Evolutionary conservation across 2,329 filamentous ascomycete genomes (phyloP).

Genomic region (Trichoderma sp.): DNA sequence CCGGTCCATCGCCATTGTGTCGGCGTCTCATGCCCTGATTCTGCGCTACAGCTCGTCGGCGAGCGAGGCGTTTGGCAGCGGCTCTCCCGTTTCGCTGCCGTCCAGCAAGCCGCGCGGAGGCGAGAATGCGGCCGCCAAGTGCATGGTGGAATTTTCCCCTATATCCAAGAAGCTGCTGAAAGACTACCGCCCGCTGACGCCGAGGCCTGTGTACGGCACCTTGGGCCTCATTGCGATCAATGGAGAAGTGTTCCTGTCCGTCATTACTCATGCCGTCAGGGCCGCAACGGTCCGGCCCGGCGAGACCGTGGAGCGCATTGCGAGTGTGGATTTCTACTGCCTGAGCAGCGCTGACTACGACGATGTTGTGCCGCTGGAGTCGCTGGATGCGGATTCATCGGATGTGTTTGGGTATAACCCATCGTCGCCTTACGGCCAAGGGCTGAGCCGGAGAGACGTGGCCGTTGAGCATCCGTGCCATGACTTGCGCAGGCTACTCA

Average conservation of each 20-base stretch:
- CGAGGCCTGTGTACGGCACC: conserved; percentile 76
- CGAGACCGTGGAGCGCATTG: conserved; percentile 85
- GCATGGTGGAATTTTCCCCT: conserved; percentile 83
- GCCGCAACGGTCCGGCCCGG: conserved; percentile 81
- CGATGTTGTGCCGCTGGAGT: conserved; percentile 60
- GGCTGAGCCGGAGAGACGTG: conserved; percentile 63
- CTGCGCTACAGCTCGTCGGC: conserved; percentile 72
- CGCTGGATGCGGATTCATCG: conserved; percentile 47
- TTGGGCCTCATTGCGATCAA: conserved; percentile 81
- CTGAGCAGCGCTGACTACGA: conserved; percentile 85
- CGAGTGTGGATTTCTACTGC: conserved; percentile 87
- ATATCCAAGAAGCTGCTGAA: conserved; percentile 62
- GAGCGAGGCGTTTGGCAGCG: conserved; percentile 57
- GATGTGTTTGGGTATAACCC: conserved; percentile 51
- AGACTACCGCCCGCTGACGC: conserved; percentile 73
- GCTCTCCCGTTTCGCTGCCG: conserved; percentile 53
- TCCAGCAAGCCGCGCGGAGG: conserved; percentile 44
- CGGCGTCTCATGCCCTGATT: conserved; percentile 74
- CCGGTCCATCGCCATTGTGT: conserved; percentile 82
- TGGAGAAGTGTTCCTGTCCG: conserved; percentile 83
- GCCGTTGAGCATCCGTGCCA: conserved; percentile 82
- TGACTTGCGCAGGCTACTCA: conserved; percentile 85
- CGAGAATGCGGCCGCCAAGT: conserved; percentile 54
- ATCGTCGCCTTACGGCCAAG: conserved; percentile 36
- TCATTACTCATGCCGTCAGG: conserved; percentile 74